phyloP scores from a whole-genome alignment of 2,329 filamentous ascomycete genomes.

The Trichoderma pleuroti region DNA sequence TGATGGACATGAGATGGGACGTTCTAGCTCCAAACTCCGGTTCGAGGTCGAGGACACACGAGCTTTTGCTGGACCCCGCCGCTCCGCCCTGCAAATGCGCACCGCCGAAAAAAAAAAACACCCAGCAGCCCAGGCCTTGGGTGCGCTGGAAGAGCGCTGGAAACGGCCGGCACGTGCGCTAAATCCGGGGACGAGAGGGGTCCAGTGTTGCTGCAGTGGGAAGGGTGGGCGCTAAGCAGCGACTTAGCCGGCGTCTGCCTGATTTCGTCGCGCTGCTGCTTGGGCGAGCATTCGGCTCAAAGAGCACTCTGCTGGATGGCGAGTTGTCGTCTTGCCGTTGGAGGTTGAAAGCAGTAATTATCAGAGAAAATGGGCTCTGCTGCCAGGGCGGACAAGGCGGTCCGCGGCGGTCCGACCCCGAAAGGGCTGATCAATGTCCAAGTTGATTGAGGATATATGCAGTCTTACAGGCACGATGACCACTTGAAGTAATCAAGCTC shows the following conservation, averaged over 20 bases:
- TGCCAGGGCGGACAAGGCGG: background rate
- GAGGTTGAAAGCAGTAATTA: slow-evolving; percentile 7
- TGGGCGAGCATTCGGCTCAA: slow-evolving; percentile 10
- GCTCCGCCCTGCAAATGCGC: background rate
- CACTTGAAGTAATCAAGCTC: background rate
- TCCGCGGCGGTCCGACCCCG: slow-evolving; percentile 5
- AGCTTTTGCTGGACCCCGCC: background rate
- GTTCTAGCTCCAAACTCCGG: slow-evolving; percentile 4
- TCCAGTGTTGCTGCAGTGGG: background rate
- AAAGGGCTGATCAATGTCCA: background rate
- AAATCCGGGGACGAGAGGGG: slow-evolving; percentile 10
- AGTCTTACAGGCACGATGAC: background rate
- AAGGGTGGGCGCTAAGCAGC: background rate
- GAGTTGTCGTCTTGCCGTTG: background rate
- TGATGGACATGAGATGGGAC: background rate
- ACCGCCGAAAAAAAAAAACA: background rate
- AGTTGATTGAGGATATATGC: background rate
- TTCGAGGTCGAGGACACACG: background rate
- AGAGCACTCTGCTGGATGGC: background rate
- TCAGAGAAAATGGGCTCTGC: background rate
- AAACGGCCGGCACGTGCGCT: slow-evolving; percentile 11
- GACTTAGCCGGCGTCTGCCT: slow-evolving; percentile 13
- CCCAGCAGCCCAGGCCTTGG: background rate
- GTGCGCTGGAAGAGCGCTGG: background rate
- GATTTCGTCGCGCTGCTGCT: background rate